Conservation (phyloP, 306 rosid genomes). For the Sesbania bispinosa region DNA sequence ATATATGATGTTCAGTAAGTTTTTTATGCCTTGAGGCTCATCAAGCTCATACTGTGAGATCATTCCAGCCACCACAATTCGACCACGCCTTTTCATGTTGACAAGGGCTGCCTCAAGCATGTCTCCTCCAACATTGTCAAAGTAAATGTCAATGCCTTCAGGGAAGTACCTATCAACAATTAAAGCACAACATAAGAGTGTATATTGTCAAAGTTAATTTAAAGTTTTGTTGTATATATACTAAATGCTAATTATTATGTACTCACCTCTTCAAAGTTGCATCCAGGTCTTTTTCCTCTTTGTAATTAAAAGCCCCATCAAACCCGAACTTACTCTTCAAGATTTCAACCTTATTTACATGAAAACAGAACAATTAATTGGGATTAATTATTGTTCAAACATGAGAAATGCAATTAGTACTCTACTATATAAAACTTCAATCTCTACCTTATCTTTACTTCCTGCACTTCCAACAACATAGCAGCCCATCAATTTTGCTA, state of each 20-base stretch:
- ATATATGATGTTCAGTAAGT: conserved; percentile 35
- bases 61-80: conserved; percentile 60
- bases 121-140: conserved; percentile 67
- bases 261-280: conserved; percentile 34
- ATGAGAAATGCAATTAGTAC: not conserved
- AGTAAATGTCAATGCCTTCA: conserved; percentile 66
- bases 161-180: conserved; percentile 43
- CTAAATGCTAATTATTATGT: not conserved
- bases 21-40: conserved; percentile 51
- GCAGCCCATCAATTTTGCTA: conserved; percentile 55
- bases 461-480: conserved; percentile 68
- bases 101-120: conserved; percentile 56
- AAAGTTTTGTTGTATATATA: not conserved
- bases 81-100: conserved; percentile 48
- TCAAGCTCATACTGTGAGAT: conserved; percentile 51
- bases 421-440: not conserved
- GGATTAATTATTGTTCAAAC: not conserved
- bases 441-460: conserved; percentile 44
- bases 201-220: not conserved
- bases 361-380: not conserved
- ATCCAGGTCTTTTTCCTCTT: conserved; percentile 37
- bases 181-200: not conserved
- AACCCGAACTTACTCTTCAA: conserved; percentile 36
- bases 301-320: conserved; percentile 50
- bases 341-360: conserved; percentile 29